A percentile compares a stretch with the other conserved stretches of the same genome.
Conservation (phyloP, 805 yeast species). For the Torulaspora gathmanii region DNA sequence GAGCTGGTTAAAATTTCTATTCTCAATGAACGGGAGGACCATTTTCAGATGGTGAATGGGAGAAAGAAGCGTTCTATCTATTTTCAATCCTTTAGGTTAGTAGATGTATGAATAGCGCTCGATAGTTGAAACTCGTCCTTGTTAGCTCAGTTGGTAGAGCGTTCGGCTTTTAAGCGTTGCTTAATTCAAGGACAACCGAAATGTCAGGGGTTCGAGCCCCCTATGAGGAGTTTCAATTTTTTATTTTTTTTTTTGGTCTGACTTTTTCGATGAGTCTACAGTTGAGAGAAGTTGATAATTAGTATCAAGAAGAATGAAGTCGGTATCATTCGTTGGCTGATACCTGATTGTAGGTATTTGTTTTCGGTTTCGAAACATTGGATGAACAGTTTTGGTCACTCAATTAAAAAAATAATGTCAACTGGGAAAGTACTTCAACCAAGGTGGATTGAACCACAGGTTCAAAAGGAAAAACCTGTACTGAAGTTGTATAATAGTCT, state of each 20-base stretch:
- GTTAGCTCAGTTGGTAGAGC: slow-evolving; percentile 69
- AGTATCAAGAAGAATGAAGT: too few relatives aligned
- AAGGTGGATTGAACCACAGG: slow-evolving; percentile 45
- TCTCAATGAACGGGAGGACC: too few relatives aligned
- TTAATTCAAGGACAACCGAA: slow-evolving; percentile 40
- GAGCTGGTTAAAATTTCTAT: too few relatives aligned
- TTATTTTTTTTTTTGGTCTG: background rate
- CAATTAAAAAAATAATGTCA: slow-evolving; percentile 10
- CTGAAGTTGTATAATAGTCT: slow-evolving; percentile 76
- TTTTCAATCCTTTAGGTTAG: too few relatives aligned
- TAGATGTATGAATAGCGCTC: too few relatives aligned
- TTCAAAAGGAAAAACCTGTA: slow-evolving; percentile 34
- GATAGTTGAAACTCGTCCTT: slow-evolving; percentile 39
- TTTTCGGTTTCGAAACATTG: slow-evolving; percentile 2
- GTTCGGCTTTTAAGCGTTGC: slow-evolving; percentile 54
- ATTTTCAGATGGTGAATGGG: too few relatives aligned
- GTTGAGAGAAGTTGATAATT: background rate
- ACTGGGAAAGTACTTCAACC: slow-evolving; percentile 43
- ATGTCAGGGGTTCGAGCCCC: slow-evolving; percentile 51
- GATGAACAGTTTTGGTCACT: slow-evolving; percentile 6
- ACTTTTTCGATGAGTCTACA: background rate
- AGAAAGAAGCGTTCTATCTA: too few relatives aligned
- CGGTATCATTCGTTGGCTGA: too few relatives aligned
- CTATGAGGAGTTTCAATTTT: slow-evolving; percentile 40
- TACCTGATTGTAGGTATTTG: too few relatives aligned